Evolutionary conservation across 2,329 filamentous ascomycete genomes (phyloP), one percentile per base, ranked within the genome.

Genomic region (Zymoseptoria ardabiliae): DNA sequence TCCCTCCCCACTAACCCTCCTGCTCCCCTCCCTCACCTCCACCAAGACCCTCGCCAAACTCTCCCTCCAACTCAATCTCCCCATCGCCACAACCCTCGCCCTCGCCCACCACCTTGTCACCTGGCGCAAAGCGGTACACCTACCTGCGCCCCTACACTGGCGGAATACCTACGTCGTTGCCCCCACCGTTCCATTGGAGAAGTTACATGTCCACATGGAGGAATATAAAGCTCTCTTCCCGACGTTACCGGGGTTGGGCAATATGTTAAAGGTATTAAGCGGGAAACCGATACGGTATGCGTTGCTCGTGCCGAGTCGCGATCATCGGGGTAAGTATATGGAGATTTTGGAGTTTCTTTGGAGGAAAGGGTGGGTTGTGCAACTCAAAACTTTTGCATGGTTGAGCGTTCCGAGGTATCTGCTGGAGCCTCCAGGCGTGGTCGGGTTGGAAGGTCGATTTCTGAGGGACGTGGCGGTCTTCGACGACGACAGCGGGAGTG

Each of bases 71-170:
- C 85, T 88, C 55, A 83, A 86, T 20, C 87, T 97, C 56, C 86
- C 88, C 3, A 81, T 94, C 1, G 81, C 85, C 30, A 90, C 96
- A 66, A 88, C 97, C 63, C 88, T 93, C 63, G 87, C 90, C 66
- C 89, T 96, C 63, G 91, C 92, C 9, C 89, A 90, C 59, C 94
- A 97, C 76, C 87, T 99, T 63, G 91, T 97, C 62, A 96, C 95
- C 76, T 97, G 93, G 92, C 87, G 94, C 22, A 88, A 92, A 59
- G 94, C 93, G 53, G 93, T 97, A 49, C 17, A 19, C 9, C 48
- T 56, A 6, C 41, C 30, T 4, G 89, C 91, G 4, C 94, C 94
- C 0, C 82, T 99, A 5, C 91, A 97, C 70, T 88, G 89, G 50
- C 84, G 92, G 53, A 92, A 97, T 71, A 88, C 87, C 10, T 99